These are phyloP conservation scores for Tetrahymena elliotti DNA, from an alignment of 73 alveolate genomes.

Conservation along the genomic window DNA sequence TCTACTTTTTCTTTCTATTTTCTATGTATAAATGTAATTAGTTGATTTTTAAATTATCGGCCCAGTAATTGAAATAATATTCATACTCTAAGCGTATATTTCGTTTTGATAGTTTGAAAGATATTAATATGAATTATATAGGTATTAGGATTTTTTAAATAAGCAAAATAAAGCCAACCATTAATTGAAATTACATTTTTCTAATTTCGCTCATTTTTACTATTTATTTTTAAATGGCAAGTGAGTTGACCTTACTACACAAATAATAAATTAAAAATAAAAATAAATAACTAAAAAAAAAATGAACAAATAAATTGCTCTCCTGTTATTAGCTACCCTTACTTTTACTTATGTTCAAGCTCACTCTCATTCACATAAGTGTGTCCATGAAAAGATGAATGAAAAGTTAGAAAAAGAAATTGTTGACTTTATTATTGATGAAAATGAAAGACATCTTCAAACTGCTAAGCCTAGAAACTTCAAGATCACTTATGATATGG, in stretches of 20 bases:
- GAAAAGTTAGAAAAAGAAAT: background rate
- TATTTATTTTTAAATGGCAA: too few relatives aligned
- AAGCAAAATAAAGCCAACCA: too few relatives aligned
- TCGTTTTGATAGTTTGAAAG: too few relatives aligned
- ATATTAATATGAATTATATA: too few relatives aligned
- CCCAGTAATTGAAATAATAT: too few relatives aligned
- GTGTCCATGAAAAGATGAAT: background rate
- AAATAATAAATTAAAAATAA: background rate
- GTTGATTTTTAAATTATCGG: too few relatives aligned
- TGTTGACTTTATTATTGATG: background rate
- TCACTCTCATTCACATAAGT: background rate
- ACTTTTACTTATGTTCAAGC: background rate
- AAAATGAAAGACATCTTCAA: background rate
- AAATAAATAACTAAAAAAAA: background rate
- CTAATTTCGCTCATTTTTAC: too few relatives aligned
- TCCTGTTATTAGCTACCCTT: background rate
- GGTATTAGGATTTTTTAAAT: too few relatives aligned
- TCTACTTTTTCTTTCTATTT: too few relatives aligned
- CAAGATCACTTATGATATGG: background rate
- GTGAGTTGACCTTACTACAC: background rate
- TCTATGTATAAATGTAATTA: too few relatives aligned
- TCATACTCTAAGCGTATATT: too few relatives aligned
- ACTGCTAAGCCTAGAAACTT: background rate
- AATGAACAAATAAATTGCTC: background rate
- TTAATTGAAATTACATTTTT: too few relatives aligned